Evolutionary conservation across 139 green algal genomes (phyloP).

Genomic region (Zygnema cylindricum): DNA sequence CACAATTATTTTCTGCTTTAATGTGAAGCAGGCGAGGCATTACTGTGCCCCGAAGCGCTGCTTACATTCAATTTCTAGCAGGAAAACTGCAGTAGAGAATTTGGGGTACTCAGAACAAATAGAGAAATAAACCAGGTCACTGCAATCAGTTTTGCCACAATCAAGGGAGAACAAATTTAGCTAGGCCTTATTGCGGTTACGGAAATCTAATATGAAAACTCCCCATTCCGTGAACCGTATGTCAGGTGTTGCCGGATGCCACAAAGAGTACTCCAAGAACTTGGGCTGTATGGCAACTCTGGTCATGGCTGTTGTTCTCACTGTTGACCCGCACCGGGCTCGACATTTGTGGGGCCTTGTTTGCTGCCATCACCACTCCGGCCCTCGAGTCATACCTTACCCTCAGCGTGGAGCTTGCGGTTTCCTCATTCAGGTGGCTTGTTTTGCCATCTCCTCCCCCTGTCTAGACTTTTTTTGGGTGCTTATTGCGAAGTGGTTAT

Average conservation of each 20-base stretch:
- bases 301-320: conserved; percentile 47
- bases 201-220: too few species aligned
- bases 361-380: conserved; percentile 48
- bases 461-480: background rate
- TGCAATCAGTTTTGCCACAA: background rate
- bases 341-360: conserved; percentile 50
- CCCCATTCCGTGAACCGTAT: background rate
- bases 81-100: too few species aligned
- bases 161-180: too few species aligned
- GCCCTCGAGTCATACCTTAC: conserved; percentile 33
- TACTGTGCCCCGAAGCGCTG: too few species aligned
- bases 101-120: too few species aligned
- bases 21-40: too few species aligned
- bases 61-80: too few species aligned
- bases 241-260: conserved; percentile 42
- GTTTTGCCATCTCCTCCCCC: background rate
- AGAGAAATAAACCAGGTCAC: background rate
- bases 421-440: conserved; percentile 50
- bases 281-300: conserved; percentile 52
- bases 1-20: too few species aligned
- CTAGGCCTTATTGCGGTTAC: too few species aligned
- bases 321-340: background rate
- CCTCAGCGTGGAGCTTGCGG: conserved; percentile 44
- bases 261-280: conserved; percentile 62
- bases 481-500: too few species aligned